phyloP scores from a whole-genome alignment of 306 rosid species.

The Cyamopsis tetragonoloba region DNA sequence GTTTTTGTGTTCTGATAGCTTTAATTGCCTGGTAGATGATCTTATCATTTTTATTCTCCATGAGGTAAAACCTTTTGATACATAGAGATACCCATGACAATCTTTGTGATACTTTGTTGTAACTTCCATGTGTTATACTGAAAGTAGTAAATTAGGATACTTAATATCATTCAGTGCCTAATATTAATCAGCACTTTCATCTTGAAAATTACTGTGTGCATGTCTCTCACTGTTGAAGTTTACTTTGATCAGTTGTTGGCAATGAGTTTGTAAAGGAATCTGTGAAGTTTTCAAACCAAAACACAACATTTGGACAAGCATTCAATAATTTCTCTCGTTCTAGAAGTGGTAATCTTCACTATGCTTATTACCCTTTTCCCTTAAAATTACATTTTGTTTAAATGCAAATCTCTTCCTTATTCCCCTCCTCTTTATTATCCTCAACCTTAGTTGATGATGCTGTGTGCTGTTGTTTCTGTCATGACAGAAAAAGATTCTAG shows the following conservation, averaged over 20 bases:
- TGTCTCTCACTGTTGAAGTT: conserved; percentile 24
- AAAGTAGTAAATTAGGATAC: background rate
- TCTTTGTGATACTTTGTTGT: background rate
- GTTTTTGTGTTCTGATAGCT: background rate
- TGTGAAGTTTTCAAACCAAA: conserved; percentile 71
- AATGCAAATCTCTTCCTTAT: background rate
- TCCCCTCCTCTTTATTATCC: background rate
- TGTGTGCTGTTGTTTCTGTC: background rate
- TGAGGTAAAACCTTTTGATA: background rate
- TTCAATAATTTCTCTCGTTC: conserved; percentile 61
- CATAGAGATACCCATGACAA: background rate
- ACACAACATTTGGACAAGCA: conserved; percentile 82
- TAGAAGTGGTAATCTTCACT: conserved; percentile 49
- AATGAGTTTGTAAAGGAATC: conserved; percentile 83
- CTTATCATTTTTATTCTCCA: background rate
- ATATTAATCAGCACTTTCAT: background rate
- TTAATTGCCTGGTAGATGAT: background rate
- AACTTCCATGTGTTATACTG: background rate
- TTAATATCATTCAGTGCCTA: background rate
- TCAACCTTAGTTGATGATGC: background rate
- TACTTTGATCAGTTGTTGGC: conserved; percentile 56
- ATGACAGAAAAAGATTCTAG: conserved; percentile 62
- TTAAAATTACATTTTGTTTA: background rate
- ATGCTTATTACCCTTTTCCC: background rate
- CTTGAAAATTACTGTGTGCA: background rate